A percentile compares a stretch with the other conserved stretches of the same genome.
Conservation (phyloP, 768 basidiomycete species). For the Lactarius akahatsu region DNA sequence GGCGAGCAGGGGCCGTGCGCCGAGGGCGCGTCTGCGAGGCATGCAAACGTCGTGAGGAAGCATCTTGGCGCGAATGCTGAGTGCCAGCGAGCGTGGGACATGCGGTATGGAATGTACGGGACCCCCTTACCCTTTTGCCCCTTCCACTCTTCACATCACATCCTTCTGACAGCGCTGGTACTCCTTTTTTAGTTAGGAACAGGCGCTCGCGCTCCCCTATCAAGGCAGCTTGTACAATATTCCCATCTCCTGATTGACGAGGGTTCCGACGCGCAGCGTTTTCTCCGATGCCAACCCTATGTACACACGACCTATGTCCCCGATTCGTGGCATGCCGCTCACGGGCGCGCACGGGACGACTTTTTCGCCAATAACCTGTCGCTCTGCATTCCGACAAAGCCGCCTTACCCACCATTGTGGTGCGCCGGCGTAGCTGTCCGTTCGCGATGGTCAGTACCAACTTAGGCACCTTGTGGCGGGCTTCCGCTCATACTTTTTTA, state of each 20-base stretch:
- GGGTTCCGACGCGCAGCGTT: conserved; percentile 8
- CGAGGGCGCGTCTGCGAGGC: conserved; percentile 29
- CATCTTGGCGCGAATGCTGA: conserved; percentile 27
- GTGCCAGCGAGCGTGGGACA: conserved; percentile 3
- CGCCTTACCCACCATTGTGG: neutral
- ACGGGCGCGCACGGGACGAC: conserved; percentile 3
- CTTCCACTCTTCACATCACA: conserved; percentile 18
- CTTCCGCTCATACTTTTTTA: neutral
- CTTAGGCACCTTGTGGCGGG: neutral
- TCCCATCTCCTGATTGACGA: conserved; percentile 7
- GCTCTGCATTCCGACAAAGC: conserved; percentile 6
- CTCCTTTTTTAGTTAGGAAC: conserved; percentile 17
- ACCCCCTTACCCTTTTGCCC: neutral
- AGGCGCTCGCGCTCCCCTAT: conserved; percentile 22
- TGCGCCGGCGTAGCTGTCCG: neutral
- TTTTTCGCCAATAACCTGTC: neutral
- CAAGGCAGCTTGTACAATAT: conserved; percentile 23
- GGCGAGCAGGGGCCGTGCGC: conserved; percentile 16
- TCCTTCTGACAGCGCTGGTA: conserved; percentile 21
- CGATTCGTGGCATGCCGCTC: conserved; percentile 2
- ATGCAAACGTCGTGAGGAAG: conserved; percentile 27
- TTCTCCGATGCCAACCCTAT: conserved; percentile 20
- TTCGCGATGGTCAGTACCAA: conserved; percentile 7
- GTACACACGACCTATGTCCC: conserved; percentile 22
- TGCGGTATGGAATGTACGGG: conserved; percentile 26